Base-by-base conservation (phyloP, 345 rosid species). In the Eutrema japonicum region DNA sequence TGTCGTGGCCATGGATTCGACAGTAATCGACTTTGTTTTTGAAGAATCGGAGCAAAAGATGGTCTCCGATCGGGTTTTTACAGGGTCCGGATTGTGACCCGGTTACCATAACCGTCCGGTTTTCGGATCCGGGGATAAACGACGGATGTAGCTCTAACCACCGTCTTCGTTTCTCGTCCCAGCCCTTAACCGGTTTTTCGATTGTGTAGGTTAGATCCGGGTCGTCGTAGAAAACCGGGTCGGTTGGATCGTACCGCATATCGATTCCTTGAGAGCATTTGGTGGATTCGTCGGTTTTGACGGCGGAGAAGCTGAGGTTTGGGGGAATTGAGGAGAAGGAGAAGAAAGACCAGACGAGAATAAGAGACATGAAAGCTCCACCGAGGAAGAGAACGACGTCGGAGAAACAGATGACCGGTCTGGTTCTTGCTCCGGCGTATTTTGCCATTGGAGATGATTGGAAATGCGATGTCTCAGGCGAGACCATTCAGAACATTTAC, bases 1-100 rank as follows among this genome's bases (percentile, higher is more conserved):
- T 85, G 26, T 89, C 97, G 77, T 82, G 80, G 48, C 92, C 92
- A 76, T 94, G 99, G 81, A 88, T 80, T 50, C 97, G 79, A 54
- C 96, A 87, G 82, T 94, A 91, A 48, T 94, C 97, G 10, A 94
- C 99, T 73, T 95, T 95, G 76, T 95, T 95, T 75, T 92, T 95
- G 52, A 95, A 95, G 51, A 84, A 84, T 16, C 97, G 73, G n/a
- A 95, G 66, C 32, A 92, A 82, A 4, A 95, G 66, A 76, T 95
- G 95, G 51, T 91, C 99, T 3, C 99, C 99, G n/a, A 85, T 80
- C 8, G 91, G 89, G 46, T 95, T 95, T 84, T 77, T 80, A 73
- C 99, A 95, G 13, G 99, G 92, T 14, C 71, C 67, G 7, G 95
- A 75, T 80, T 95, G 98, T 27, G 99, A 90, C 0, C 99, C 99